Percentiles rank a stretch among this genome's conserved stretches.
Evolutionary conservation across 331 rosid species (phyloP).

Genomic region (Pyrus hybrid): DNA sequence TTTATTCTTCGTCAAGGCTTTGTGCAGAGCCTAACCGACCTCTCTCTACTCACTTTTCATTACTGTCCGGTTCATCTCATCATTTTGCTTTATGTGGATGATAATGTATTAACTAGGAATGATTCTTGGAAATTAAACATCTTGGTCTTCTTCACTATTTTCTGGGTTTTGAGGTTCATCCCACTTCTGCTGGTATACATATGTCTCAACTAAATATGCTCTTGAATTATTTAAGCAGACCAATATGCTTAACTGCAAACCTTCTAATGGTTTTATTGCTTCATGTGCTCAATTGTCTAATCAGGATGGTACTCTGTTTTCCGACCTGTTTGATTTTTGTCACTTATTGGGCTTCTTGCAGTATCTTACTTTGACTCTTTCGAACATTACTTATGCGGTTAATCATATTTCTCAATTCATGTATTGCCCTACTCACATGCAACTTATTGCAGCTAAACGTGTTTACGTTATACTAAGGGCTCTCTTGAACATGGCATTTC

Average conservation of each 20-base stretch:
- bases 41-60: neutral
- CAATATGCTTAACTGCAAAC: neutral
- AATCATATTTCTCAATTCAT: too few relatives aligned
- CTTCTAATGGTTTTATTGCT: neutral
- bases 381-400: neutral
- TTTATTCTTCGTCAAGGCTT: neutral
- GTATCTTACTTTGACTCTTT: neutral
- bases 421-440: neutral
- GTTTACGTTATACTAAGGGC: neutral
- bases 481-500: neutral
- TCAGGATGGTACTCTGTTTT: neutral
- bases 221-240: neutral
- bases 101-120: neutral
- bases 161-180: too few relatives aligned
- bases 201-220: neutral
- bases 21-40: neutral
- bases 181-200: neutral
- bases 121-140: too few relatives aligned
- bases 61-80: neutral
- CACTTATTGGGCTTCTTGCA: neutral
- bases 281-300: neutral
- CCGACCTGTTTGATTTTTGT: fast-evolving
- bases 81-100: neutral
- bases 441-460: neutral
- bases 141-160: neutral